Evolutionary conservation across 2,329 filamentous ascomycete species (phyloP), one percentile per base, ranked within the genome.

Genomic region (Fusarium nurragi): DNA sequence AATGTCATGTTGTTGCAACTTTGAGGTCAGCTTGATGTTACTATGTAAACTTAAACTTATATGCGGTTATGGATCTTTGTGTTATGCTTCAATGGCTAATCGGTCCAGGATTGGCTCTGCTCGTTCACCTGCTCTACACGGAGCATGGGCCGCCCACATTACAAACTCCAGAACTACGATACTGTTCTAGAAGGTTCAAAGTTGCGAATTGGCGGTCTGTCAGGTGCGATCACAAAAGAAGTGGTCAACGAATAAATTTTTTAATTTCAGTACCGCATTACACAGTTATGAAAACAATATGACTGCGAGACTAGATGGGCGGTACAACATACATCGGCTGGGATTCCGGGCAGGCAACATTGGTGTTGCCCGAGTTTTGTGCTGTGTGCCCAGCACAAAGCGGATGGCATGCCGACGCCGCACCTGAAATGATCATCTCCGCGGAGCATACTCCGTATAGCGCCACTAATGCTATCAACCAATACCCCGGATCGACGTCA

Each of bases 401-500:
- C 64, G 58, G 49, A 39, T 56, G 32, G 22, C 59, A 44, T 56
- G 54, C 64, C 64, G 47, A 65, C 47, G 47, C 47, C 48, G 36
- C 56, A 46, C 34, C 39, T 62, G 49, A 45, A 59, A 53, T 48
- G 28, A 53, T 22, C 51, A 59, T 68, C 65, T 67, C 65, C 65
- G 65, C 65, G 65, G 65, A 68, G 36, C 8, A 13, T 14, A 13
- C 9, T 16, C 25, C 41, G 23, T 28, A 28, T 21, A 36, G 45
- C 52, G 25, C 58, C 63, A 46, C 37, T 66, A 48, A 66, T 55
- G 43, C 48, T 26, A 41, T 40, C 50, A 60, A 39, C 37, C 54
- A 66, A 66, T 44, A 44, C 59, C 56, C 54, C 49, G 22, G 49
- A 55, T 60, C 59, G 46, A 64, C 64, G 64, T 67, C 64, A 67